These are phyloP conservation scores for Cicer pinnatifidum DNA, from an alignment of 306 rosid genomes.

Conservation along the genomic window DNA sequence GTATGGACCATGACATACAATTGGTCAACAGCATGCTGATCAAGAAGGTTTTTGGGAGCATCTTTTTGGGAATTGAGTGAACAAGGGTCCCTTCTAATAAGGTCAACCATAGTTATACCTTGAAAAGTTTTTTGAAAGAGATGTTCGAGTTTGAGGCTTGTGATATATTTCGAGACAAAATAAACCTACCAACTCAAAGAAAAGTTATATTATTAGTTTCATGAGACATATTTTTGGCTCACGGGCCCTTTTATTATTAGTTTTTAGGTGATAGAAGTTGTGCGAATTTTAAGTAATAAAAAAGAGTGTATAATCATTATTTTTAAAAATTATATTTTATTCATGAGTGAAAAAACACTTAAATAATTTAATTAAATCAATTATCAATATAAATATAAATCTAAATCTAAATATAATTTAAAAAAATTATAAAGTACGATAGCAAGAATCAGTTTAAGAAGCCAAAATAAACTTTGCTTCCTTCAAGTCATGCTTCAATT, in stretches of 20 bases:
- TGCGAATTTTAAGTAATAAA: no score
- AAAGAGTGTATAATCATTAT: no score
- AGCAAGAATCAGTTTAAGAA: no score
- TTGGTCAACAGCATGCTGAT: neutral
- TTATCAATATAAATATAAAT: no score
- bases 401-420: no score
- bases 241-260: neutral
- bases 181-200: constrained; percentile 5
- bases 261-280: neutral
- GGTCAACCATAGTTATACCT: constrained; percentile 44
- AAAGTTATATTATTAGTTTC: neutral
- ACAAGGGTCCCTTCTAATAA: constrained; percentile 12
- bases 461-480: no score
- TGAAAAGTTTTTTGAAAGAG: constrained; percentile 15
- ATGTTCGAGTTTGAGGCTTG: constrained; percentile 23
- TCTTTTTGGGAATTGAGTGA: constrained; percentile 10
- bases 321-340: no score
- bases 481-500: no score
- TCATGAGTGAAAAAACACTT: no score
- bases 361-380: no score
- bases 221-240: neutral
- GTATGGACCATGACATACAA: constrained; percentile 8
- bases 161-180: neutral
- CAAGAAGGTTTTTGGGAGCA: constrained; percentile 33
- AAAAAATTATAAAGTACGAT: no score